A percentile compares a stretch with the other conserved stretches of the same genome.
These are phyloP conservation scores for Aspergillus oerlinghausenensis DNA, from an alignment of 2,329 filamentous ascomycete species.

Conservation along the genomic window DNA sequence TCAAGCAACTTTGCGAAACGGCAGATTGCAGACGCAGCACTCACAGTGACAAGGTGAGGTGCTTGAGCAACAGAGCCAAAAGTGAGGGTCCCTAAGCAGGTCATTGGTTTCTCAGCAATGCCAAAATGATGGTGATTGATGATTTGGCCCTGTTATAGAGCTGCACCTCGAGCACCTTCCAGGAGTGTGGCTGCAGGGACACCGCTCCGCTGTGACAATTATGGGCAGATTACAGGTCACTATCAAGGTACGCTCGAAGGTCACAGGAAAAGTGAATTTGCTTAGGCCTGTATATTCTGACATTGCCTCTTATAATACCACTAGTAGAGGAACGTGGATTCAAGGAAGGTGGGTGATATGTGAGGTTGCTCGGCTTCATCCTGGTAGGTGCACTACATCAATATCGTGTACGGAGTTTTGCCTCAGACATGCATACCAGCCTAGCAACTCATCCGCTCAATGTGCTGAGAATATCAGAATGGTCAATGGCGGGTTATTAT, in stretches of 20 bases:
- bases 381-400: too few species aligned
- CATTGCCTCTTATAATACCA: not conserved
- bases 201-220: not conserved
- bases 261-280: not conserved
- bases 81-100: not conserved
- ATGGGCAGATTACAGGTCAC: constrained; percentile 3
- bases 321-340: not conserved
- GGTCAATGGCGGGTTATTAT: not conserved
- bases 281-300: not conserved
- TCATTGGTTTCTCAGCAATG: constrained; percentile 1
- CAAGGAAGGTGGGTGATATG: not conserved
- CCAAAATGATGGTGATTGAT: constrained; percentile 1
- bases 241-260: not conserved
- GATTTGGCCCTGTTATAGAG: constrained; percentile 2
- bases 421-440: too few species aligned
- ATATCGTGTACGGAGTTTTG: too few species aligned
- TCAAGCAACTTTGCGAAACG: not conserved
- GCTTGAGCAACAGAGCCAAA: not conserved
- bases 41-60: not conserved
- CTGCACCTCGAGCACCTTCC: not conserved
- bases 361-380: too few species aligned
- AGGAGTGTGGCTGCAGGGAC: not conserved
- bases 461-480: too few species aligned
- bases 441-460: too few species aligned
- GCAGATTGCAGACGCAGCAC: not conserved